phyloP scores from a whole-genome alignment of 164 flowering plant species.

The Macadamia tetraphylla region DNA sequence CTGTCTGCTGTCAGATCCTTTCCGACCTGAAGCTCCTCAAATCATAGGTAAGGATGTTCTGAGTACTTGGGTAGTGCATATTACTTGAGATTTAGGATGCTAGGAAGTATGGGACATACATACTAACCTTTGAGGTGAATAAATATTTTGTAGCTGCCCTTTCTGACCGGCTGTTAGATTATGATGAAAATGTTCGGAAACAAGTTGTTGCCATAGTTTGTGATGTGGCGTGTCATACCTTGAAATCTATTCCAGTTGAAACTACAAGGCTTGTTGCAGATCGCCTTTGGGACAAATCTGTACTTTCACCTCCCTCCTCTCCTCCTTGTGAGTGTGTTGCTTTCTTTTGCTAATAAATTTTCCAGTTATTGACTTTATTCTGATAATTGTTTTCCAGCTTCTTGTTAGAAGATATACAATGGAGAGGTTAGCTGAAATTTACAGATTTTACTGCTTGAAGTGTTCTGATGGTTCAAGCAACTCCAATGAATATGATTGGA shows the following conservation, averaged over 20 bases:
- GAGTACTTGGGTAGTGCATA: constrained; percentile 3
- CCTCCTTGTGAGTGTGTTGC: background rate
- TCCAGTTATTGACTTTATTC: constrained; percentile 32
- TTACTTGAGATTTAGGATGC: background rate
- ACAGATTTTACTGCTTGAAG: constrained; percentile 44
- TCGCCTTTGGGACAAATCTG: constrained; percentile 97
- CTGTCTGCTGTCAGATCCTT: constrained; percentile 70
- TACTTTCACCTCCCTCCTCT: constrained; percentile 19
- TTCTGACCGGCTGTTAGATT: constrained; percentile 85
- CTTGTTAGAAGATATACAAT: constrained; percentile 80
- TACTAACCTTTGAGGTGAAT: constrained; percentile 19
- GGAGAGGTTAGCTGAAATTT: constrained; percentile 90
- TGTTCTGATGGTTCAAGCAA: constrained; percentile 34
- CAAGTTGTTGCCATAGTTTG: constrained; percentile 84
- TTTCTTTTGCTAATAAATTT: background rate
- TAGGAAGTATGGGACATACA: background rate
- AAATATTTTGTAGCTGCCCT: constrained; percentile 65
- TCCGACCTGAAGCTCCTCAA: constrained; percentile 69
- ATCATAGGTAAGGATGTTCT: constrained; percentile 51
- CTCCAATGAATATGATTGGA: constrained; percentile 69
- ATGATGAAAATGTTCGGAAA: constrained; percentile 89
- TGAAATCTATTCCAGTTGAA: constrained; percentile 58
- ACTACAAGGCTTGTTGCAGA: constrained; percentile 74
- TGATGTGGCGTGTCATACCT: constrained; percentile 58
- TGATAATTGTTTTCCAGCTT: constrained; percentile 40